These are phyloP conservation scores for Yamadazyma triangularis DNA, from an alignment of 1,139 yeast genomes.

Conservation along the genomic window DNA sequence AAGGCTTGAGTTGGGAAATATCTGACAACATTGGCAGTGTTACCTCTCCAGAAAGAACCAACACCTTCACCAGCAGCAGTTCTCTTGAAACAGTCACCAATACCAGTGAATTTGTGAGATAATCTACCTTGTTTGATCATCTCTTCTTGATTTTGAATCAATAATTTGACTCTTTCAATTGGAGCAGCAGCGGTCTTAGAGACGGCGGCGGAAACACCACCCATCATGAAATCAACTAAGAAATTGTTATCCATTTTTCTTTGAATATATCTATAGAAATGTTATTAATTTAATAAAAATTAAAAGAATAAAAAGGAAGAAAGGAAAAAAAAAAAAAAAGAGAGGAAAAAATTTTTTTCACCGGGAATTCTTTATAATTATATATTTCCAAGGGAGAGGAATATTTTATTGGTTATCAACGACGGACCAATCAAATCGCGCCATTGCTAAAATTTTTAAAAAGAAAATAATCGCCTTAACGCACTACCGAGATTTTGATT, in stretches of 20 bases:
- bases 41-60: conserved; percentile 53
- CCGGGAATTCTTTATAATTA: conserved; percentile 7
- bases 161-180: conserved; percentile 52
- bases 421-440: too few relatives aligned
- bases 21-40: conserved; percentile 53
- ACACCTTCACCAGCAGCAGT: conserved; percentile 52
- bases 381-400: conserved; percentile 6
- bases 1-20: conserved; percentile 55
- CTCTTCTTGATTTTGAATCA: conserved; percentile 52
- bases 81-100: conserved; percentile 47
- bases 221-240: conserved; percentile 42
- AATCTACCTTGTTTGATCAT: conserved; percentile 54
- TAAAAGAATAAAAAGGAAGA: conserved; percentile 5
- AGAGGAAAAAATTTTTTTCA: conserved; percentile 9
- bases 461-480: too few relatives aligned
- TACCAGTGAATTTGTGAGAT: conserved; percentile 47
- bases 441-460: too few relatives aligned
- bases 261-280: conserved; percentile 13
- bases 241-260: conserved; percentile 28
- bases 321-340: conserved; percentile 4
- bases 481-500: too few relatives aligned
- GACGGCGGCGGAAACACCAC: conserved; percentile 57
- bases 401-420: too few relatives aligned
- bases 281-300: conserved; percentile 2
- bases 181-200: conserved; percentile 54